Evolutionary conservation across 306 rosid genomes (phyloP), one percentile per base, ranked within the genome.

Genomic region (Lathyrus aphaca): DNA sequence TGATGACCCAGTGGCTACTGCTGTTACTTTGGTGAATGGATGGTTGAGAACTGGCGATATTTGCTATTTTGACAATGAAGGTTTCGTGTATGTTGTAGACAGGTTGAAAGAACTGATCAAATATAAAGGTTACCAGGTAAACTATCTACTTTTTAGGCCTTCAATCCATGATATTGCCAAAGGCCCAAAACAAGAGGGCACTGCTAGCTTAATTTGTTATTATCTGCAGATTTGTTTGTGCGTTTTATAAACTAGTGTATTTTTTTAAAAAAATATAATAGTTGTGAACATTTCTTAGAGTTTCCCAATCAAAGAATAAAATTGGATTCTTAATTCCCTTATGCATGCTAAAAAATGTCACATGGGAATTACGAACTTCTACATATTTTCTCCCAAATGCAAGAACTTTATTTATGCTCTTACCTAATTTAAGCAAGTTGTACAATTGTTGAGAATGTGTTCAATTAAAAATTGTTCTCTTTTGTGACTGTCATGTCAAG

Each of bases 101-200:
- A 82, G 92, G 75, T 67, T 87, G 48, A 87, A 87, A 66, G 89
- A 87, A 44, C 25, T 87, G 23, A 87, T 87, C 85, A 84, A 87
- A 80, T 84, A 84, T 75, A 84, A 87, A 40, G 89, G 84, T 37
- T 82, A 82, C 32, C 89, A 82, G 89, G 91, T 53, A 53, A 32
- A 32, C 38, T 32, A 32, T 32, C 8, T 50, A 27, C 5, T 45
- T 44, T 65, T 4, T 65, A 6, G 38, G 50, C 23, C 66, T 61
- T 19, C 17, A 38, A 16, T 27, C 9, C 27, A 29, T 57, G 13
- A 29, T 30, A 30, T 57, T 14, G 21, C 64, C 27, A 16, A 58
- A 55, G 27, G 3, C 17, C 17, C 38, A 55, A 25, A 54, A 55
- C 35, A 25, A 9, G 8, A 30, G 61, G 0, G 30, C 40, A 23